Evolutionary conservation across 2,329 filamentous ascomycete genomes (phyloP).

Genomic region (Pseudocercospora fuligena): DNA sequence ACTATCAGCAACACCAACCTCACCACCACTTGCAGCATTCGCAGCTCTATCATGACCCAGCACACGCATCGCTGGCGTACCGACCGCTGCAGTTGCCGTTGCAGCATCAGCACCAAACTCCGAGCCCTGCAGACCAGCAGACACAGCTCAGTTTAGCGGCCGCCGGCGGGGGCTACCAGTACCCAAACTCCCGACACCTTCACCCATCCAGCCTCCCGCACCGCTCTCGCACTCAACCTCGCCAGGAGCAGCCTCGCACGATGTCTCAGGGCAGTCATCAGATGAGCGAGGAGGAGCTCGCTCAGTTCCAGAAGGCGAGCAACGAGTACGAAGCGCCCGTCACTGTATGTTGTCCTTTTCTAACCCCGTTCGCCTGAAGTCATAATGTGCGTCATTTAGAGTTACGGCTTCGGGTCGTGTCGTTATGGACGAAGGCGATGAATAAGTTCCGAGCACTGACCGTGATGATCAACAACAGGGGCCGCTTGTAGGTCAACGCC

Average conservation of each 20-base stretch:
- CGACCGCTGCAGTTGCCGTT: constrained; percentile 45
- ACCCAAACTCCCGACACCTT: constrained; percentile 31
- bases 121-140: constrained; percentile 24
- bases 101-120: constrained; percentile 36
- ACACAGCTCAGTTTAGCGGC: constrained; percentile 33
- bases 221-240: constrained; percentile 32
- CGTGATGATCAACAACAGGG: constrained; percentile 61
- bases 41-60: constrained; percentile 39
- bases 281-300: constrained; percentile 59
- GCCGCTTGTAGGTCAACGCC: constrained; percentile 78
- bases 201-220: constrained; percentile 25
- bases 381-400: constrained; percentile 27
- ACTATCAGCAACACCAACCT: constrained; percentile 28
- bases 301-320: constrained; percentile 66
- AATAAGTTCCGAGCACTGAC: constrained; percentile 31
- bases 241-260: constrained; percentile 29
- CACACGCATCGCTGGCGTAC: constrained; percentile 45
- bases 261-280: constrained; percentile 42
- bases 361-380: constrained; percentile 17
- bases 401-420: constrained; percentile 29
- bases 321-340: constrained; percentile 64
- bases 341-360: constrained; percentile 51
- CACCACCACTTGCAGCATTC: constrained; percentile 28
- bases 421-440: constrained; percentile 18
- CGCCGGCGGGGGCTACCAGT: constrained; percentile 30